Evolutionary conservation across 495 filamentous ascomycete genomes (phyloP).

Genomic region (Parmelia sp.): DNA sequence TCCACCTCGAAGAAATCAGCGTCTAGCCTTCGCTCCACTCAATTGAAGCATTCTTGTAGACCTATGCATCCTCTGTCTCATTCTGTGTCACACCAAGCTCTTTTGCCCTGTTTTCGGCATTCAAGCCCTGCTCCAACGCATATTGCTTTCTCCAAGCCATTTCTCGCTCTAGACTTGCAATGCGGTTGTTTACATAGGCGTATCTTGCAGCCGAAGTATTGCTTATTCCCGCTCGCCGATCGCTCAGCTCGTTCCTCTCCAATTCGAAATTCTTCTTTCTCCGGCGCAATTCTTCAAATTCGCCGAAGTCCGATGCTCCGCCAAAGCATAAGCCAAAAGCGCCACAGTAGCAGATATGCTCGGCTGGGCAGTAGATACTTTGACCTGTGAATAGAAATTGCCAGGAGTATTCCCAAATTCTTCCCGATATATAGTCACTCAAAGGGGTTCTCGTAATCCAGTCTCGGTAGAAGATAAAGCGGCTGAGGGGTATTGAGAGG

Average conservation of each 20-base stretch:
- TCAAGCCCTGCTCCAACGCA: slow-evolving; percentile 46
- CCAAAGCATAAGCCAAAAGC: slow-evolving; percentile 74
- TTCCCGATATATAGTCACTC: slow-evolving; percentile 60
- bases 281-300: slow-evolving; percentile 40
- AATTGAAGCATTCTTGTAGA: too few relatives aligned
- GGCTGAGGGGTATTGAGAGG: slow-evolving; percentile 49
- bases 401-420: slow-evolving; percentile 73
- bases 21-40: too few relatives aligned
- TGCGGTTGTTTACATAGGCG: slow-evolving; percentile 11
- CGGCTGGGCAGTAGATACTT: slow-evolving; percentile 53
- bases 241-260: slow-evolving; percentile 41
- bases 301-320: slow-evolving; percentile 45
- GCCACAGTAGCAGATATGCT: slow-evolving; percentile 70
- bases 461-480: slow-evolving; percentile 59
- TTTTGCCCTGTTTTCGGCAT: slow-evolving; percentile 45
- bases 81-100: slow-evolving; percentile 49
- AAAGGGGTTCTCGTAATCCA: slow-evolving; percentile 60
- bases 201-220: neutral
- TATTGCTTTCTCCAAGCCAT: slow-evolving; percentile 33
- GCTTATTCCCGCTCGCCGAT: neutral
- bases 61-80: slow-evolving; percentile 49
- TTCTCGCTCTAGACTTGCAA: slow-evolving; percentile 31
- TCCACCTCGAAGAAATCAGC: too few relatives aligned
- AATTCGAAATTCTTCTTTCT: slow-evolving; percentile 40
- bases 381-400: slow-evolving; percentile 60